Percentiles rank a stretch among this genome's conserved stretches.
Conservation (phyloP, 2,329 filamentous ascomycete species). For the Ceratocystis eucalypticola region DNA sequence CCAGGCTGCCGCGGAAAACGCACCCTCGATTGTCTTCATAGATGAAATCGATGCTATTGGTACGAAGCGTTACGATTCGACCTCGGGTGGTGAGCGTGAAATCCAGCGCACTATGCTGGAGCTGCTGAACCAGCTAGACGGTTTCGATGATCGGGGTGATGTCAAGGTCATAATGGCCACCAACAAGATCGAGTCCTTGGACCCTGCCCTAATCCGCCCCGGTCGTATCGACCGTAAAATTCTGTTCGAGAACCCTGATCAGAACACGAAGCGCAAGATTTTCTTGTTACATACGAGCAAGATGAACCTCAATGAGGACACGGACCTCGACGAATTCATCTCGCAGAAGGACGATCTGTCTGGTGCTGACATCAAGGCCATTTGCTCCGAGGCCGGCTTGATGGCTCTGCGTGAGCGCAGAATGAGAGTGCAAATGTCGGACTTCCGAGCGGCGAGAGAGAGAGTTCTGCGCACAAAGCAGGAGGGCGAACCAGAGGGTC, state of each 20-base stretch:
- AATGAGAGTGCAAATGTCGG: constrained; percentile 98
- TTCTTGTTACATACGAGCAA: constrained; percentile 96
- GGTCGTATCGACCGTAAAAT: constrained; percentile 99
- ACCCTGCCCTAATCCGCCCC: constrained; percentile 88
- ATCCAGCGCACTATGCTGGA: constrained; percentile 98
- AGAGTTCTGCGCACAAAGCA: constrained; percentile 96
- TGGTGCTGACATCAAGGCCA: constrained; percentile 96
- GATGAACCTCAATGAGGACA: constrained; percentile 91
- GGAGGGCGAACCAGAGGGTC: constrained; percentile 91
- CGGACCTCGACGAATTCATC: constrained; percentile 98
- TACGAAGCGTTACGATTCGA: constrained; percentile 96
- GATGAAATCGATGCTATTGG: constrained; percentile 98
- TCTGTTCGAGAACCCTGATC: constrained; percentile 52
- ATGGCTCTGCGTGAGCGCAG: constrained; percentile 86
- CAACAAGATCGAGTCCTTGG: constrained; percentile 97
- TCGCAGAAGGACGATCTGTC: constrained; percentile 95
- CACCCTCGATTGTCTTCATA: constrained; percentile 95
- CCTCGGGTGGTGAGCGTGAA: constrained; percentile 90
- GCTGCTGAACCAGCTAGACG: constrained; percentile 92
- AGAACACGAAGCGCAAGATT: constrained; percentile 95
- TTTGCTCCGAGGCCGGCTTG: constrained; percentile 92
- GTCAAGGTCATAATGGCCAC: constrained; percentile 99
- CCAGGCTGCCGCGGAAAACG: constrained; percentile 89
- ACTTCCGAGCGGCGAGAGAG: constrained; percentile 86
- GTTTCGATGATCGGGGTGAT: constrained; percentile 95